Percentiles rank a stretch among this genome's conserved stretches.
These are phyloP conservation scores for Beta lomatogona DNA, from an alignment of 179 eudicot genomes.

Conservation along the genomic window DNA sequence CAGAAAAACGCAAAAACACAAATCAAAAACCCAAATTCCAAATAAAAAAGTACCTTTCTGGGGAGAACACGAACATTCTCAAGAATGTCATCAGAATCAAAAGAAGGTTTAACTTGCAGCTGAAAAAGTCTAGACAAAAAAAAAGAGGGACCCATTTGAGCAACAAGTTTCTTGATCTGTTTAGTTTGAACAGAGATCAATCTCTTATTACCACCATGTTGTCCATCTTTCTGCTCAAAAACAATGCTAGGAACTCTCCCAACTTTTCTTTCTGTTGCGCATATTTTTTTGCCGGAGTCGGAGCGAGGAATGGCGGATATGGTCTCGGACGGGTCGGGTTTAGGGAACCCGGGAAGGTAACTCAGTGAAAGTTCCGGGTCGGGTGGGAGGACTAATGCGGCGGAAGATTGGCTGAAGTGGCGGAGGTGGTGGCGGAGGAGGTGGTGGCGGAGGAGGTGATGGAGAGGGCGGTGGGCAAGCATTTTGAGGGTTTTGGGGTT, in stretches of 20 bases:
- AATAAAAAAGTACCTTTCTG: slow-evolving; percentile 44
- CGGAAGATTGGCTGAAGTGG: slow-evolving; percentile 42
- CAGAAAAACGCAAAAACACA: neutral
- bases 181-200: slow-evolving; percentile 74
- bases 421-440: slow-evolving; percentile 54
- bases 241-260: slow-evolving; percentile 83
- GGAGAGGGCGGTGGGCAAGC: slow-evolving; percentile 30
- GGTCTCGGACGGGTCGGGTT: slow-evolving; percentile 73
- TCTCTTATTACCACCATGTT: slow-evolving; percentile 89
- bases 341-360: slow-evolving; percentile 63
- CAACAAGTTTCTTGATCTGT: slow-evolving; percentile 85
- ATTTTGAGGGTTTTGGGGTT: slow-evolving; percentile 22
- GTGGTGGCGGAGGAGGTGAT: neutral
- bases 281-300: slow-evolving; percentile 58
- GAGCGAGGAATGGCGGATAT: slow-evolving; percentile 66
- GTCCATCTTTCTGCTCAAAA: slow-evolving; percentile 93
- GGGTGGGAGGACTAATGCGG: slow-evolving; percentile 32
- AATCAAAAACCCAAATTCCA: neutral
- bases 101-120: slow-evolving; percentile 57
- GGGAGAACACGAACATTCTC: slow-evolving; percentile 88
- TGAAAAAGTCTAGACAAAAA: slow-evolving; percentile 77
- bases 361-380: slow-evolving; percentile 43
- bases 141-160: slow-evolving; percentile 50
- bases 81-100: slow-evolving; percentile 54
- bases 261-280: slow-evolving; percentile 59